Evolutionary conservation across 1,284 basidiomycete genomes (phyloP).

Genomic region (Ustilago crameri): DNA sequence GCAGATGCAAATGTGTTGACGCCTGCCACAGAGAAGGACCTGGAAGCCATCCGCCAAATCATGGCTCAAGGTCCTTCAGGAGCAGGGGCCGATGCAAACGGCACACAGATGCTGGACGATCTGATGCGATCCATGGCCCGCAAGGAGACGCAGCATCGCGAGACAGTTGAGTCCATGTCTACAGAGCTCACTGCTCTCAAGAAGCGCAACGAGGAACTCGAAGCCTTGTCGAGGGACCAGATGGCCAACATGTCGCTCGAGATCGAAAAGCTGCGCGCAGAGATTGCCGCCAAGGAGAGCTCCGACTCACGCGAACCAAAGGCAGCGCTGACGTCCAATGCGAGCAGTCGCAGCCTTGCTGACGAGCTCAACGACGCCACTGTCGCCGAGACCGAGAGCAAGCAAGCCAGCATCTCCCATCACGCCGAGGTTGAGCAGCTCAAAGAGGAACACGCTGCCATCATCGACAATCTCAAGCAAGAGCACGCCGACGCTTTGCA

Average conservation of each 20-base stretch:
- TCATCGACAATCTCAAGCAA: constrained; percentile 21
- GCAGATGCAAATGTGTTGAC: constrained; percentile 18
- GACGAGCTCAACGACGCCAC: constrained; percentile 78
- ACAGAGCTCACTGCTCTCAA: constrained; percentile 77
- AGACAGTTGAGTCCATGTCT: constrained; percentile 78
- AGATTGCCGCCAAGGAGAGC: constrained; percentile 69
- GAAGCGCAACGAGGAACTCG: constrained; percentile 82
- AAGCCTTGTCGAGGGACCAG: constrained; percentile 81
- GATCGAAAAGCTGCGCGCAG: constrained; percentile 76
- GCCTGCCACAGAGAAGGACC: constrained; percentile 42
- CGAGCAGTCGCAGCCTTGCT: constrained; percentile 74
- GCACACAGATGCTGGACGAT: constrained; percentile 43
- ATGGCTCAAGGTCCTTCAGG: constrained; percentile 17
- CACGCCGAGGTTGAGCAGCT: constrained; percentile 18
- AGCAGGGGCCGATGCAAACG: constrained; percentile 12
- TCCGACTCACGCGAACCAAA: neutral
- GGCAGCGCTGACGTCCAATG: neutral
- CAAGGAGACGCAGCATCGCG: constrained; percentile 86
- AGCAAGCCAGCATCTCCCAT: neutral
- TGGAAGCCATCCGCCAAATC: constrained; percentile 33
- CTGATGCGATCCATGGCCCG: constrained; percentile 81
- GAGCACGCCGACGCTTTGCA: constrained; percentile 31
- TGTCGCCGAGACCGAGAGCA: constrained; percentile 27
- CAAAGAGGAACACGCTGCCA: constrained; percentile 27
- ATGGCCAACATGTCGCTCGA: constrained; percentile 82